Base-by-base conservation (phyloP, 2,329 filamentous ascomycete species). In the Apiospora saccharicola region DNA sequence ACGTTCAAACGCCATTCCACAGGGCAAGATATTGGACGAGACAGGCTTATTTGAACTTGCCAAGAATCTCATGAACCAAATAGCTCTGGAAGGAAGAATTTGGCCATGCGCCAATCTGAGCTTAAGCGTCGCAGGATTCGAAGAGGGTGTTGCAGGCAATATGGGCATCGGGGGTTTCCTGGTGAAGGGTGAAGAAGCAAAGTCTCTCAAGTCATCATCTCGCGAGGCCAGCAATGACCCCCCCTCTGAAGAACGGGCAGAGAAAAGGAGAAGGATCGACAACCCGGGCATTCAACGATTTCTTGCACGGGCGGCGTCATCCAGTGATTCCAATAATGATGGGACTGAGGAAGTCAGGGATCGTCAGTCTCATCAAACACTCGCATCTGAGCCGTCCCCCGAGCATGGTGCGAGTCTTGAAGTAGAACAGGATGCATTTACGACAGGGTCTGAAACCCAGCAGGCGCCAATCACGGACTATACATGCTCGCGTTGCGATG, bases 61-160 rank as follows among this genome's bases (percentile, higher is more conserved):
- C 13, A 94, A 91, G 80, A 91, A 88, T 30, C 85, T 98, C 24
- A 86, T 98, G 4, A 88, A 88, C 34, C 95, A 98, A 77, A 91
- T 97, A 47, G 87, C 94, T 14, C 88, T 89, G 1, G 94, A 97
- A 75, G 94, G 94, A 1, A 86, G 88, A 70, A 91, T 93, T 22
- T 98, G 95, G 94, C 96, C 96, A 8, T 98, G 96, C 80, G 87
- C 91, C n/a, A 96, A 98, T 79, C 86, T 99, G 12, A 96, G 94
- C 72, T 84, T 98, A 67, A 95, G 93, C 75, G 94, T 98, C 34
- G 92, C 91, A n/a, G 95, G 94, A 0, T 98, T 98, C 75, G 95
- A 98, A 81, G 95, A 98, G 75, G 93, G 94, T 2, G 85, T 96
- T 72, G 90, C 88, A 53, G 93, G 94, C 6, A 98, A 98, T 79